These are phyloP conservation scores for Hemileccinum impolitum DNA, from an alignment of 768 basidiomycete species.

Conservation along the genomic window DNA sequence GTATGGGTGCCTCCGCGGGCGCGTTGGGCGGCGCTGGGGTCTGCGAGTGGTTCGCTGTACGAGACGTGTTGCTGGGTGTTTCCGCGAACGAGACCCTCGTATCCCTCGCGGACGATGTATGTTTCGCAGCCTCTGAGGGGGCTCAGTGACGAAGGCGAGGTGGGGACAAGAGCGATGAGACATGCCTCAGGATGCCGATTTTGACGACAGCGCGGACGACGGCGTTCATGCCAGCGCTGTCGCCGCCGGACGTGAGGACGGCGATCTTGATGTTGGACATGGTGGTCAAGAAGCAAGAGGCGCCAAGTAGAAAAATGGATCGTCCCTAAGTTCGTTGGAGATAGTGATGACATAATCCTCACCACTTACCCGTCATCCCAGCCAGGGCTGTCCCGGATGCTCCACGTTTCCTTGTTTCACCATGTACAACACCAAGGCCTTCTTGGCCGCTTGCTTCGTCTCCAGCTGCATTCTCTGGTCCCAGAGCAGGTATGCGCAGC, in stretches of 20 bases:
- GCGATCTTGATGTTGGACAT: conserved; percentile 73
- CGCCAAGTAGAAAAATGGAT: no score
- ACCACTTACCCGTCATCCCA: neutral
- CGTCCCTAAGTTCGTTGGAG: no score
- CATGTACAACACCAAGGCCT: conserved; percentile 46
- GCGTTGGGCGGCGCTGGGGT: conserved; percentile 17
- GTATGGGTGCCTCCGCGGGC: conserved; percentile 23
- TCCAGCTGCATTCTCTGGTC: conserved; percentile 68
- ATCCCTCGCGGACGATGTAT: conserved; percentile 96
- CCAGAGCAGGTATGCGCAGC: conserved; percentile 47
- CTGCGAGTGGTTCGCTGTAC: conserved; percentile 29
- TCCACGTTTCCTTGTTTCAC: no score
- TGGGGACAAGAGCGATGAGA: conserved; percentile 4
- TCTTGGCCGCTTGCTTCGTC: conserved; percentile 51
- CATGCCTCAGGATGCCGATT: conserved; percentile 85
- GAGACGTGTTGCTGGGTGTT: conserved; percentile 40
- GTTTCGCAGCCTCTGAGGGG: conserved; percentile 78
- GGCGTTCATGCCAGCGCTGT: conserved; percentile 97
- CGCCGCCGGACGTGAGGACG: conserved; percentile 93
- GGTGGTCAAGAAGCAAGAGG: neutral
- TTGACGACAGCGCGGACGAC: conserved; percentile 93
- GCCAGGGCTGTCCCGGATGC: no score
- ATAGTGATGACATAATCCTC: neutral
- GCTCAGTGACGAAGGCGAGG: neutral
- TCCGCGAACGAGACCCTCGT: conserved; percentile 96